Conservation (phyloP, 2,329 filamentous ascomycete genomes). For the Biscogniauxia marginata region DNA sequence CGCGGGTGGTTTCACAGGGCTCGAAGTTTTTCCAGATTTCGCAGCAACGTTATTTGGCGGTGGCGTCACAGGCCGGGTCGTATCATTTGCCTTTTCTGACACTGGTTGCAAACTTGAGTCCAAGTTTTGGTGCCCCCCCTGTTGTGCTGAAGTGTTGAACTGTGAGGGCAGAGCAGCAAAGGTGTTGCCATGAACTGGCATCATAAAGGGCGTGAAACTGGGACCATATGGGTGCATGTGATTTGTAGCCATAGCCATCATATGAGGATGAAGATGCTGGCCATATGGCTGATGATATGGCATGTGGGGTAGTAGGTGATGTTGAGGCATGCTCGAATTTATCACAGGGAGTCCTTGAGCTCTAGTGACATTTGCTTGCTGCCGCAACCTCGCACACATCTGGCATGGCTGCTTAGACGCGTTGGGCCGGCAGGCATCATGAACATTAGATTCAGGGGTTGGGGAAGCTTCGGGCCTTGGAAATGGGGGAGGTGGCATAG, state of each 20-base stretch:
- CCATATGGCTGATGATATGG: conserved; percentile 22
- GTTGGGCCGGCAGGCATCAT: conserved; percentile 5
- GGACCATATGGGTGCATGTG: conserved; percentile 21
- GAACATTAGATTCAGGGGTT: conserved; percentile 4
- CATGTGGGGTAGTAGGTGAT: conserved; percentile 24
- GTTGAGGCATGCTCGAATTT: conserved; percentile 19
- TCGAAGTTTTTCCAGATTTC: conserved; percentile 4
- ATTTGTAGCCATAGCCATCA: conserved; percentile 24
- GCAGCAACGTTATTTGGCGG: neutral
- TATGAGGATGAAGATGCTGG: conserved; percentile 28
- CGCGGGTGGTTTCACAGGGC: conserved; percentile 22
- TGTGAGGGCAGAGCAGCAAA: conserved; percentile 20
- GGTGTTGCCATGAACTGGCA: conserved; percentile 22
- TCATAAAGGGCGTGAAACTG: conserved; percentile 26
- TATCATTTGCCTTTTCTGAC: conserved; percentile 1
- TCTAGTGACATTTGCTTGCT: conserved; percentile 28
- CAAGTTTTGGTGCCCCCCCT: conserved; percentile 6
- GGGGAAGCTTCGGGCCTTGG: conserved; percentile 8
- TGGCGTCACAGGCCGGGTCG: neutral
- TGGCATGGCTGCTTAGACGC: conserved; percentile 30
- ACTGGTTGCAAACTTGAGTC: conserved; percentile 1
- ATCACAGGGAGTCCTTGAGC: conserved; percentile 27
- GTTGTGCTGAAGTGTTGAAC: conserved; percentile 3
- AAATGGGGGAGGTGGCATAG: conserved; percentile 22
- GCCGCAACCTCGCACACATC: conserved; percentile 29